Evolutionary conservation across 2,329 filamentous ascomycete genomes (phyloP), one percentile per base, ranked within the genome.

Genomic region (Beauveria sp.): DNA sequence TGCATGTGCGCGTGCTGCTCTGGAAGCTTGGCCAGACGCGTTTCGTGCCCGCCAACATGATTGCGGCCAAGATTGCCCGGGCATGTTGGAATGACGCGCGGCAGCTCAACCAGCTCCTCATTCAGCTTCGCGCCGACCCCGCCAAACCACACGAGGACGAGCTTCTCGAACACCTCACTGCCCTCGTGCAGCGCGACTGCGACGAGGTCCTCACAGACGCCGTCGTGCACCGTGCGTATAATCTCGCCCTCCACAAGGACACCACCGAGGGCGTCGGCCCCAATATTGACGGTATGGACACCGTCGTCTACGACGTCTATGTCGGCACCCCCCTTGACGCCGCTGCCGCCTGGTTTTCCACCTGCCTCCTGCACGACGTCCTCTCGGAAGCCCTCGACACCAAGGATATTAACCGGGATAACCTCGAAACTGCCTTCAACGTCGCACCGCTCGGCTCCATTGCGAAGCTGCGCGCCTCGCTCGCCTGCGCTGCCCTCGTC

Each of bases 321-420:
- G 90, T 97, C 64, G 86, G 89, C 58, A 95, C 91, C 20, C 91
- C 93, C 0, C 83, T 97, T 66, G 93, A 97, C 73, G 92, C 91
- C 14, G 85, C 97, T 57, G 91, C 93, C 7, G 91, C 93, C 2
- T 97, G 93, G 93, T 95, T 88, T 79, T 96, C 93, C 0, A 91
- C 86, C 65, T 80, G 88, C 61, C 80, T 85, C 14, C 76, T 96
- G 43, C 89, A 92, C 68, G 82, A 83, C 62, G 86, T 85, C 3
- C 80, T 97, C 31, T 78, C 86, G 14, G 79, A 79, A 18, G 87
- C 83, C 42, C 79, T 96, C 40, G 78, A 80, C 12, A 63, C 40
- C 18, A 62, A 55, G 46, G 58, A 38, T 14, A 66, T 65, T 2
- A 65, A 63, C 52, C 61, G 54, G 2, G 77, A 73, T 63, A 79